These are phyloP conservation scores for Fusarium citri DNA, from an alignment of 2,329 filamentous ascomycete species.

Conservation along the genomic window DNA sequence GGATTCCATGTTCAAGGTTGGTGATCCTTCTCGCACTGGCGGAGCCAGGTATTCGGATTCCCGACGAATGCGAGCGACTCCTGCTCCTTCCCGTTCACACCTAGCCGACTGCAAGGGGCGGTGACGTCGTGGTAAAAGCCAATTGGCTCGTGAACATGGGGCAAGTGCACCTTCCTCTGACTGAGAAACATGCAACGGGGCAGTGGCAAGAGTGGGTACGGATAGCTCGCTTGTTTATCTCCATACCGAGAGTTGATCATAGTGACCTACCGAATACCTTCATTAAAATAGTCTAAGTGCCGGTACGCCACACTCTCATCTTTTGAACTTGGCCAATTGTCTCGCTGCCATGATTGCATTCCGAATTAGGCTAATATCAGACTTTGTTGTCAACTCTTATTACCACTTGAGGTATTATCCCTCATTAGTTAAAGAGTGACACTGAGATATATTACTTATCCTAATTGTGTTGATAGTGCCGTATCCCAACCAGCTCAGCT, in stretches of 20 bases:
- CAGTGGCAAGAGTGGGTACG: no score
- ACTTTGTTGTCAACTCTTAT: no score
- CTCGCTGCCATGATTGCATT: constrained; percentile 50
- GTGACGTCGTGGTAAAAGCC: neutral
- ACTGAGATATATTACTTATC: no score
- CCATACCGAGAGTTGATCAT: no score
- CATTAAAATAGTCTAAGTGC: constrained; percentile 11
- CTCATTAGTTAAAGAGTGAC: no score
- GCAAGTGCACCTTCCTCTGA: no score
- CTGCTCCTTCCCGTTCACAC: neutral
- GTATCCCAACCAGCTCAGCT: no score
- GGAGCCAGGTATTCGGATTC: neutral
- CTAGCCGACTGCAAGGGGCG: neutral
- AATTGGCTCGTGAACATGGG: neutral
- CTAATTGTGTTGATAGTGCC: no score
- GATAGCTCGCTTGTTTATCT: no score
- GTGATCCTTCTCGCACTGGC: neutral
- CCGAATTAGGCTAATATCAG: constrained; percentile 47
- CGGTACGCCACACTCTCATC: neutral
- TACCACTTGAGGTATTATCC: no score
- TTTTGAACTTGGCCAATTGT: constrained; percentile 36
- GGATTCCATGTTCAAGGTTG: neutral
- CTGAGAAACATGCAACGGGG: no score
- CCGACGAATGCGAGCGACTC: neutral
- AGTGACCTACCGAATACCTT: neutral